These are phyloP conservation scores for Lipomyces oligophaga DNA, from an alignment of 805 yeast genomes.

Conservation along the genomic window DNA sequence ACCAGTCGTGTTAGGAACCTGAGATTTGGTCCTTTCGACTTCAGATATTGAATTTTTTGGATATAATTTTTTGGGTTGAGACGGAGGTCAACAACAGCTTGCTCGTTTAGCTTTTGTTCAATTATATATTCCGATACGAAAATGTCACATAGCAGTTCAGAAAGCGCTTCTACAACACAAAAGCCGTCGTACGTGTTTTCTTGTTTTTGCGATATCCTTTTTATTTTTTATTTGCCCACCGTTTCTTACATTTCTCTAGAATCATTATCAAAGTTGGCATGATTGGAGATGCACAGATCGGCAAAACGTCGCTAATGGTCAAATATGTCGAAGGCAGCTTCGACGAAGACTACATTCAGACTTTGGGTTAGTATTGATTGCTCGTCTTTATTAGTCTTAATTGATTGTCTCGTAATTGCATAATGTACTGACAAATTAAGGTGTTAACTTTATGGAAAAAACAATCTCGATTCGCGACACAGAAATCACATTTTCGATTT, in stretches of 20 bases:
- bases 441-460: constrained; percentile 93
- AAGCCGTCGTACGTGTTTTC: no score
- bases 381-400: neutral
- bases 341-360: constrained; percentile 88
- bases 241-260: no score
- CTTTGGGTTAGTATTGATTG: constrained; percentile 39
- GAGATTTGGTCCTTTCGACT: no score
- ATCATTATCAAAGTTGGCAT: constrained; percentile 72
- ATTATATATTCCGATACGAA: no score
- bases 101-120: no score
- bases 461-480: constrained; percentile 79
- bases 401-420: neutral
- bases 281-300: constrained; percentile 93
- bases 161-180: no score
- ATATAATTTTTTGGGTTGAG: no score
- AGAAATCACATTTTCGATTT: constrained; percentile 82
- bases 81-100: no score
- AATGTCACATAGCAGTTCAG: no score
- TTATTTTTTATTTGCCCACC: neutral
- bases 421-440: constrained; percentile 37
- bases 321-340: constrained; percentile 93
- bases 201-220: neutral
- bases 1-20: no score
- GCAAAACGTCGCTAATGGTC: constrained; percentile 94
- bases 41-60: no score